A percentile compares a stretch with the other conserved stretches of the same genome.
phyloP scores from a whole-genome alignment of 495 filamentous ascomycete species.

The Aspergillus steynii region DNA sequence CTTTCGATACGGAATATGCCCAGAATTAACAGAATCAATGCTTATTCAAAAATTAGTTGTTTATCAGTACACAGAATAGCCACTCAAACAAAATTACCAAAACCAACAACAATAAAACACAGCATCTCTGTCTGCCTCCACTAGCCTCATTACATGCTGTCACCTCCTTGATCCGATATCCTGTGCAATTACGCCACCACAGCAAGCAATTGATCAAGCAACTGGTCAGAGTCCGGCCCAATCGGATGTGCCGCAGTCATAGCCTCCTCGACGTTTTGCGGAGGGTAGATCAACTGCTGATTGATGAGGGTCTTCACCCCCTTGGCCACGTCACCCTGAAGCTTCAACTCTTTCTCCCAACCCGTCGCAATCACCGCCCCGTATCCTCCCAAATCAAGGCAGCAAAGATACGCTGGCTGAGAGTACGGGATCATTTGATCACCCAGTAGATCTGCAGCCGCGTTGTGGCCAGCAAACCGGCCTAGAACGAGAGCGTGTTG shows the following conservation, averaged over 20 bases:
- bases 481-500: constrained; percentile 35
- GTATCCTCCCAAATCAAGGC: constrained; percentile 26
- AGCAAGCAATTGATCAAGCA: constrained; percentile 16
- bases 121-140: no score
- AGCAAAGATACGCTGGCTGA: constrained; percentile 23
- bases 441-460: constrained; percentile 25
- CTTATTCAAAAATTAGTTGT: no score
- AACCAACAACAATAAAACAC: no score
- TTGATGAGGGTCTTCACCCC: constrained; percentile 26
- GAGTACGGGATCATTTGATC: constrained; percentile 16
- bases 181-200: constrained; percentile 10
- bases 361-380: constrained; percentile 23
- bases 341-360: constrained; percentile 19
- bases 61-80: no score
- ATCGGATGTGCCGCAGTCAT: constrained; percentile 21
- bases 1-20: no score
- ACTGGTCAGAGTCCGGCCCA: constrained; percentile 13
- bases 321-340: constrained; percentile 20
- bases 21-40: no score
- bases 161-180: no score
- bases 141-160: no score
- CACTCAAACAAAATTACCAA: no score
- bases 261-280: constrained; percentile 16
- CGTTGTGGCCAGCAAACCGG: constrained; percentile 32
- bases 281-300: constrained; percentile 24